These are phyloP conservation scores for Geotrichum fermentans DNA, from an alignment of 1,139 yeast genomes.

Conservation along the genomic window DNA sequence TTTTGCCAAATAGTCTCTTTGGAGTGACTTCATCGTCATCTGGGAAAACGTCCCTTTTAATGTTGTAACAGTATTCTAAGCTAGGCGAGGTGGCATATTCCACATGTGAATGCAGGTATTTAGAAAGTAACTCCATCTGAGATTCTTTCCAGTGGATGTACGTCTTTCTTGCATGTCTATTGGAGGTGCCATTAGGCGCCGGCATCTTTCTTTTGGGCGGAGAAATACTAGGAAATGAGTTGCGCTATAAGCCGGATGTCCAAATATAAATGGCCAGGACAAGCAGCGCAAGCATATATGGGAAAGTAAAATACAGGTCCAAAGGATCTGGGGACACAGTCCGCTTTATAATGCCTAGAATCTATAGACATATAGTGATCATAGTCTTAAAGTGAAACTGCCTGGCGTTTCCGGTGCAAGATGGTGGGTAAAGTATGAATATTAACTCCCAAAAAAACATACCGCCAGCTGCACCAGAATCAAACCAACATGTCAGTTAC, in stretches of 20 bases:
- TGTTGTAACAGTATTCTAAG: conserved; percentile 16
- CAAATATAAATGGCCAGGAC: neutral
- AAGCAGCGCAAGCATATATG: too few species aligned
- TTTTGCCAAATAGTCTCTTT: conserved; percentile 19
- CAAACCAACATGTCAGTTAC: conserved; percentile 15
- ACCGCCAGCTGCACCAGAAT: neutral
- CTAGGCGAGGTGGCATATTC: conserved; percentile 20
- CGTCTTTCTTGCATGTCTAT: conserved; percentile 10
- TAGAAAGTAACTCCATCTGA: conserved; percentile 17
- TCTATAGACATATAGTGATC: too few species aligned
- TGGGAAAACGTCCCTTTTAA: conserved; percentile 19
- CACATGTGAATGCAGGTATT: conserved; percentile 19
- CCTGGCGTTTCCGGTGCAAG: too few species aligned
- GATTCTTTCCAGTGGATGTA: conserved; percentile 20
- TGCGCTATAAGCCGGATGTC: neutral
- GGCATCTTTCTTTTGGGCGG: conserved; percentile 2
- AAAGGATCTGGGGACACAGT: too few species aligned
- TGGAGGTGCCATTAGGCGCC: neutral
- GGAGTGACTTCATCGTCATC: conserved; percentile 21
- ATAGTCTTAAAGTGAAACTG: too few species aligned
- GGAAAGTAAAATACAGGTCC: too few species aligned
- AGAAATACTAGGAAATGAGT: neutral
- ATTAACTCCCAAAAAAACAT: neutral
- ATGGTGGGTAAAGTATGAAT: too few species aligned
- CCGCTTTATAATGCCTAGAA: too few species aligned